Percentiles rank a stretch among this genome's conserved stretches.
Conservation (phyloP, 305 asterid species). For the Fraxinus angustifolia region DNA sequence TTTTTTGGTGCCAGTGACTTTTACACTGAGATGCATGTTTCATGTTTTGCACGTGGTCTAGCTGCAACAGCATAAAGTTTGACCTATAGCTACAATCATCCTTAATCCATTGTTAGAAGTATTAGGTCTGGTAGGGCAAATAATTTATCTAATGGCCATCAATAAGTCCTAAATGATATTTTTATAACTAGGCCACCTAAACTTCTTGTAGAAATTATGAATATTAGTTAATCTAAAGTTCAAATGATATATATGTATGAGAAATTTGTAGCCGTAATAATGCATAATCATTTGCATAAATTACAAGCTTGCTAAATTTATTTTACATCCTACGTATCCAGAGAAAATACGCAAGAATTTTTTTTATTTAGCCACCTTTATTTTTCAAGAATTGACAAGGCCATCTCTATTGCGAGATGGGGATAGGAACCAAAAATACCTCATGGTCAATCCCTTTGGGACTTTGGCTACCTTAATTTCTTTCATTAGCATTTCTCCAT, state of each 20-base stretch:
- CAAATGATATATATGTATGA: not conserved
- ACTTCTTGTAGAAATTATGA: not conserved
- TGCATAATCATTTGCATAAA: not conserved
- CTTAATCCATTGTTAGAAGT: not conserved
- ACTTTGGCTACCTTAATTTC: not conserved
- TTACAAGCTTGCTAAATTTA: not conserved
- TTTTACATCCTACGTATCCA: not conserved
- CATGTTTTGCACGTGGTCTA: not conserved
- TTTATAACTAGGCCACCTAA: not conserved
- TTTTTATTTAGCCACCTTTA: not conserved
- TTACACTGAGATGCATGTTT: not conserved
- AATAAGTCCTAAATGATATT: not conserved
- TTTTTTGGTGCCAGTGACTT: not conserved
- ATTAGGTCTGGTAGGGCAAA: not conserved
- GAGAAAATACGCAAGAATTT: not conserved
- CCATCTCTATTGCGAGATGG: not conserved
- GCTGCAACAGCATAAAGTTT: not conserved
- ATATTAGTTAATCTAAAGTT: not conserved
- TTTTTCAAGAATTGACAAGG: not conserved
- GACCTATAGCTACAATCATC: not conserved
- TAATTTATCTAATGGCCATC: not conserved
- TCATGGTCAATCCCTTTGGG: not conserved
- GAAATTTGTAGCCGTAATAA: not conserved
- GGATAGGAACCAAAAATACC: not conserved
- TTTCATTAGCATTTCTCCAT: not conserved